Percentiles rank a stretch among this genome's conserved stretches.
Evolutionary conservation across 2,329 filamentous ascomycete genomes (phyloP).

Genomic region (Corinectria fuckeliana): DNA sequence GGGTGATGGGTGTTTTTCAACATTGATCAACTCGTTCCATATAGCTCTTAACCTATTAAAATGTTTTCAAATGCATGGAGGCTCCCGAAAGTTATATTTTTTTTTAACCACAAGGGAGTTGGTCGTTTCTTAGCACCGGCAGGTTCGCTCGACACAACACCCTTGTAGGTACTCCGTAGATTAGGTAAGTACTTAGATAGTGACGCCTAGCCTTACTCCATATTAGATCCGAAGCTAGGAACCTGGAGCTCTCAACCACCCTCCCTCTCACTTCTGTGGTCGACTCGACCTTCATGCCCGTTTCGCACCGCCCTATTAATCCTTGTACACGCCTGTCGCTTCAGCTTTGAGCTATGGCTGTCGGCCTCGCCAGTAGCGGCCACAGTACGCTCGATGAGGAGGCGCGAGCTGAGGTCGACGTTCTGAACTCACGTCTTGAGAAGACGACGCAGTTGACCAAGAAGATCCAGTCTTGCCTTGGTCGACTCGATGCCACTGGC

Average conservation of each 20-base stretch:
- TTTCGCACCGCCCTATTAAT: not conserved
- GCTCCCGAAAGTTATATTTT: too few relatives aligned
- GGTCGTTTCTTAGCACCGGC: too few relatives aligned
- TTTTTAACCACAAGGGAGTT: too few relatives aligned
- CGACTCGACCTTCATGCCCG: not conserved
- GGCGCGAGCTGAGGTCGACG: constrained; percentile 72
- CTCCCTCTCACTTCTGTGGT: not conserved
- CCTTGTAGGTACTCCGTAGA: too few relatives aligned
- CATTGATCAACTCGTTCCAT: too few relatives aligned
- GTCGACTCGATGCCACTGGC: constrained; percentile 83
- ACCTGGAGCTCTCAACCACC: not conserved
- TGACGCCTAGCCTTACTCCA: too few relatives aligned
- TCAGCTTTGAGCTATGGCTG: constrained; percentile 51
- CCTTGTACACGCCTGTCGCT: not conserved
- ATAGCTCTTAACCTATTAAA: too few relatives aligned
- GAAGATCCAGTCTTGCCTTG: constrained; percentile 90
- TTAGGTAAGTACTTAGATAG: too few relatives aligned
- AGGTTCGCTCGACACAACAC: too few relatives aligned
- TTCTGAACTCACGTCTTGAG: constrained; percentile 76
- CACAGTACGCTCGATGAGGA: constrained; percentile 67
- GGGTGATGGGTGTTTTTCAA: too few relatives aligned
- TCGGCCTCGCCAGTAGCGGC: constrained; percentile 53
- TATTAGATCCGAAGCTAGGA: not conserved
- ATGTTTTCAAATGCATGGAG: too few relatives aligned
- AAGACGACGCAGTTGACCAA: constrained; percentile 94